Evolutionary conservation across 306 rosid genomes (phyloP), one percentile per base, ranked within the genome.

Genomic region (Quercus ilex): DNA sequence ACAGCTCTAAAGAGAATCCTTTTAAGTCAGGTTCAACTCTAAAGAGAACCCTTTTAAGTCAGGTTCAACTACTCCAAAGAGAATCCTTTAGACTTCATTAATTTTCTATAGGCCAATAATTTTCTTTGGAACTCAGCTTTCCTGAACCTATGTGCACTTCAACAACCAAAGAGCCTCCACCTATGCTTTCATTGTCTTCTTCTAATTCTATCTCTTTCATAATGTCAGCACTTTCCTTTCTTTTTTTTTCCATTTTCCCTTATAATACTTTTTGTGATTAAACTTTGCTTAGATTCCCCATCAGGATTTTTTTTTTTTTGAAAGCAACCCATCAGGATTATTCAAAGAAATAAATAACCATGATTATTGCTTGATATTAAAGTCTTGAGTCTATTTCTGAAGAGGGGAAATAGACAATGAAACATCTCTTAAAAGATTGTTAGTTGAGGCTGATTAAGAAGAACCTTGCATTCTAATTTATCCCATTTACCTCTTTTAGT

Each of bases 1-100:
- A 81, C 90, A 86, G 83, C 77, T 76, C 79, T 69, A 85, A 82
- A 82, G 77, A 55, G 12, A 53, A 72, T 46, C 74, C 57, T 55
- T 38, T 41, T 58, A 41, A 41, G 62, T 55, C 57, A 77, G 77
- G 19, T 73, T 70, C 75, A 74, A 18, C 7, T 25, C 58, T 25
- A 19, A 53, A 64, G 35, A 43, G 10, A 1, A 33, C 17, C 53
- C 53, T 49, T 49, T 49, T 49, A 49, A 11, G 53, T 49, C 53
- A 49, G 53, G 53, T 12, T 49, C 53, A 49, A 49, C 53, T 2
- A 3, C 53, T 11, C 53, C 17, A 49, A 49, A 49, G 15, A 18
- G 30, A 63, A 63, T 28, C 65, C 31, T 23, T 23, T 26, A 4
- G 25, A n/a, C 9, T 15, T 46, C 59, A 70, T 33, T 71, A 57